Base-by-base conservation (phyloP, 1,139 yeast genomes). In the Diutina catenulata region DNA sequence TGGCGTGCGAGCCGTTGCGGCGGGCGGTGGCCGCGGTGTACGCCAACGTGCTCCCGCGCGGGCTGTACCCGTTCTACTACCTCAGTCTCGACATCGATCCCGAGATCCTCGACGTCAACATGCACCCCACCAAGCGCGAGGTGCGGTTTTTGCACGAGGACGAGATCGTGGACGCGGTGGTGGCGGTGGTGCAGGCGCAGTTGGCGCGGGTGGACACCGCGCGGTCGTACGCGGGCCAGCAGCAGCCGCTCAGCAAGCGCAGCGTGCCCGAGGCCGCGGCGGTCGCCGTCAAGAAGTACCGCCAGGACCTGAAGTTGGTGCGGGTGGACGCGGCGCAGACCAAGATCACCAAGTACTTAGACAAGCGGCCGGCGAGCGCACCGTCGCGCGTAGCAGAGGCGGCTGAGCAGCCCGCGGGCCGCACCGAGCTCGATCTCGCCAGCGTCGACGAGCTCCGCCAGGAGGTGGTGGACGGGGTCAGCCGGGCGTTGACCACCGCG, bases 61-160 rank as follows among this genome's bases (percentile, higher is more conserved):
- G 94, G 0, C 73, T 71, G 36, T 76, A 70, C 45, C 82, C 95
- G 0, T 91, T 91, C 52, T 68, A 84, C 1, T 91, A 87, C 55
- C 45, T 91, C 39, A 68, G 84, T 36, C 53, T 91, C 18, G 64
- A 64, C 28, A 74, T 91, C 5, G 62, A 67, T 15, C 83, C 96
- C 1, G 62, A 60, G 25, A 78, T 80, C 42, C 65, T 91, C 11
- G 99, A 91, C 53, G 98, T 91, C 9, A 91, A 91, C 53, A 78
- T 93, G 8, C 98, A 93, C 51, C 99, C 99, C 0, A 91, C 98
- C 0, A 91, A 91, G 49, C 68, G 93, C 39, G 97, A 91, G 49
- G 97, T 93, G 1, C 59, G 94, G 38, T 87, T 93, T 53, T 60
- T 91, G 27, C 58, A 77, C 51, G 97, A 93, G 50, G 94, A 82